Conservation (phyloP, 768 basidiomycete genomes). For the Naganishia vishniacii region DNA sequence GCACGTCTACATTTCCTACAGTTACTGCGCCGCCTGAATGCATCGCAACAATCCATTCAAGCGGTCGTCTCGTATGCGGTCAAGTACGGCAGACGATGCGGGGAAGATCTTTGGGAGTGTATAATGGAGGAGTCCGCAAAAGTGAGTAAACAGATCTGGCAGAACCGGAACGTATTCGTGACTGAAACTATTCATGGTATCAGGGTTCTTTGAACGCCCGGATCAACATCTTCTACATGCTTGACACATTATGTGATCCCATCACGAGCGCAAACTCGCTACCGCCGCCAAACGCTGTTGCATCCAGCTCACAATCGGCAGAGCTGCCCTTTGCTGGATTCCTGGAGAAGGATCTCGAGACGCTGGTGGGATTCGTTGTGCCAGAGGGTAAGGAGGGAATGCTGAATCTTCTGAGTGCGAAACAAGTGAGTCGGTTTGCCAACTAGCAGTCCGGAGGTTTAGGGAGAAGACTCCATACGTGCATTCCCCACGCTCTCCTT, state of each 20-base stretch:
- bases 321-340: slow-evolving; percentile 65
- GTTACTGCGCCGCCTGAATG: slow-evolving; percentile 61
- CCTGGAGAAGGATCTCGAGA: slow-evolving; percentile 67
- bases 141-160: slow-evolving; percentile 50
- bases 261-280: slow-evolving; percentile 28
- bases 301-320: slow-evolving; percentile 23
- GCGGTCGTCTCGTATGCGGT: slow-evolving; percentile 78
- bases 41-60: slow-evolving; percentile 82
- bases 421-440: slow-evolving; percentile 63
- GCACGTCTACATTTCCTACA: slow-evolving; percentile 64
- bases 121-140: slow-evolving; percentile 85
- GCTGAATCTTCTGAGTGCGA: slow-evolving; percentile 78
- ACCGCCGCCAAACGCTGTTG: slow-evolving; percentile 33
- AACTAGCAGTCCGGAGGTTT: too few species aligned
- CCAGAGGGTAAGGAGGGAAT: slow-evolving; percentile 81
- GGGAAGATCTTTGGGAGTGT: slow-evolving; percentile 91
- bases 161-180: background rate
- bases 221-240: slow-evolving; percentile 88
- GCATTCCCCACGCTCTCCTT: too few species aligned
- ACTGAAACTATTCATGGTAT: background rate
- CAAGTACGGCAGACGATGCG: slow-evolving; percentile 75
- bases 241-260: slow-evolving; percentile 62
- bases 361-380: slow-evolving; percentile 78
- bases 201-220: slow-evolving; percentile 79
- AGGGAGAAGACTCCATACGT: too few species aligned